Conservation (phyloP, 805 yeast species). For the Saccharomycopsis amapae region DNA sequence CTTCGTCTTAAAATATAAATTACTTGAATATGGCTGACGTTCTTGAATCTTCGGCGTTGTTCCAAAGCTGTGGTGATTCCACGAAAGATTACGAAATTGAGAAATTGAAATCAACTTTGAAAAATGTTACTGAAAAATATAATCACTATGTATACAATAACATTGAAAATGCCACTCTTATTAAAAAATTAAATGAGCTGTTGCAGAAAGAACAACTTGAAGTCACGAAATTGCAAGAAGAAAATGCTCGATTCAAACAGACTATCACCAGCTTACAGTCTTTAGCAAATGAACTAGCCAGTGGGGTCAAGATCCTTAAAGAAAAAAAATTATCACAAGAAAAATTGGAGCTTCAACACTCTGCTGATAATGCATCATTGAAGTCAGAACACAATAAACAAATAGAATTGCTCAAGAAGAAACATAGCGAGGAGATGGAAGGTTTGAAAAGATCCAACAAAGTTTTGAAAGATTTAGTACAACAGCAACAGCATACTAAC, state of each 20-base stretch:
- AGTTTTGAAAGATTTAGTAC: slow-evolving; percentile 15
- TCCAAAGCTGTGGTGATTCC: too few species aligned
- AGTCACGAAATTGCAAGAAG: neutral
- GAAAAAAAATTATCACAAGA: slow-evolving; percentile 1
- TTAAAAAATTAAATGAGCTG: neutral
- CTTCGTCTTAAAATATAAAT: too few species aligned
- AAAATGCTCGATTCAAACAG: slow-evolving; percentile 7
- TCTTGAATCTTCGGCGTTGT: too few species aligned
- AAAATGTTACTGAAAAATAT: neutral
- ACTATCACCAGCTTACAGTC: neutral
- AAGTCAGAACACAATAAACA: neutral
- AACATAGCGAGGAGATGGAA: slow-evolving; percentile 8
- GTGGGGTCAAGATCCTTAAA: neutral
- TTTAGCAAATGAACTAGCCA: slow-evolving; percentile 9
- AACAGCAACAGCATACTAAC: slow-evolving; percentile 1
- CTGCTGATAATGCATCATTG: neutral
- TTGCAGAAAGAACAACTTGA: neutral
- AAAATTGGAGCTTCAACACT: neutral
- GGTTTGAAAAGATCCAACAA: slow-evolving; percentile 14
- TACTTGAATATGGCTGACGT: too few species aligned
- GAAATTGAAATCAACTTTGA: neutral
- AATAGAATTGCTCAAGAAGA: neutral
- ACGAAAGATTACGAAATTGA: neutral
- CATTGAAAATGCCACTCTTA: neutral
- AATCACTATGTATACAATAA: neutral